A percentile compares a stretch with the other conserved stretches of the same genome.
Conservation (phyloP, 192 early-diverging fungal genomes). For the Coemansia sp. region DNA sequence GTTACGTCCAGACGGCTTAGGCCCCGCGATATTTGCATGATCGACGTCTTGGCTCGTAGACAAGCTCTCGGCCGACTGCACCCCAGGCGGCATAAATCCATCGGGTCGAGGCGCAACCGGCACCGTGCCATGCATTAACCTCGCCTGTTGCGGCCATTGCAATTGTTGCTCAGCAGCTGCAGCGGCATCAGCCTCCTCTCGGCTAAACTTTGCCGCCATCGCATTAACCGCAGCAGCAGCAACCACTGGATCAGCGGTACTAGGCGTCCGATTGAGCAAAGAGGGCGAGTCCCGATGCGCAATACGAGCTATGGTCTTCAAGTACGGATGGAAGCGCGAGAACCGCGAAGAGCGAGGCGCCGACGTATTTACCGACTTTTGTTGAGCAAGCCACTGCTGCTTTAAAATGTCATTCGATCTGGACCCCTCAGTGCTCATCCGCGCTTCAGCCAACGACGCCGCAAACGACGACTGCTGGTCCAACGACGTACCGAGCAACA, state of each 20-base stretch:
- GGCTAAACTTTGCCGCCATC: conserved; percentile 26
- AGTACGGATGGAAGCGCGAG: conserved; percentile 56
- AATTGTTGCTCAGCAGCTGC: background rate
- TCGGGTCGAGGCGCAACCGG: background rate
- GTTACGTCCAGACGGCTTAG: background rate
- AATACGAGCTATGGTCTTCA: conserved; percentile 51
- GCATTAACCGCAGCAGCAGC: conserved; percentile 52
- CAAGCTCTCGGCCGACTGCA: background rate
- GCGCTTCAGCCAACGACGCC: conserved; percentile 16
- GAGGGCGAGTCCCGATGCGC: conserved; percentile 48
- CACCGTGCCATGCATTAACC: background rate
- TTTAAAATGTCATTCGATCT: conserved; percentile 16
- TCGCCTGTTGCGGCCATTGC: background rate
- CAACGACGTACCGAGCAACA: background rate
- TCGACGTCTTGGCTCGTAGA: background rate
- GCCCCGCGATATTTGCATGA: background rate
- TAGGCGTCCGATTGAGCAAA: conserved; percentile 46
- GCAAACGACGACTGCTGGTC: conserved; percentile 11
- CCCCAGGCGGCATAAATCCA: background rate
- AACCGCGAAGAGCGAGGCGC: conserved; percentile 50
- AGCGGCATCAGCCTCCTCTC: conserved; percentile 4
- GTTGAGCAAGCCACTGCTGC: conserved; percentile 36
- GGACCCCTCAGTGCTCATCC: conserved; percentile 12
- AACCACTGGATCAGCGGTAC: conserved; percentile 45
- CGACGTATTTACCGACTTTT: conserved; percentile 23